Evolutionary conservation across 192 early-diverging fungal genomes (phyloP), one percentile per base, ranked within the genome.

Genomic region (Thoreauomyces humboldtii): DNA sequence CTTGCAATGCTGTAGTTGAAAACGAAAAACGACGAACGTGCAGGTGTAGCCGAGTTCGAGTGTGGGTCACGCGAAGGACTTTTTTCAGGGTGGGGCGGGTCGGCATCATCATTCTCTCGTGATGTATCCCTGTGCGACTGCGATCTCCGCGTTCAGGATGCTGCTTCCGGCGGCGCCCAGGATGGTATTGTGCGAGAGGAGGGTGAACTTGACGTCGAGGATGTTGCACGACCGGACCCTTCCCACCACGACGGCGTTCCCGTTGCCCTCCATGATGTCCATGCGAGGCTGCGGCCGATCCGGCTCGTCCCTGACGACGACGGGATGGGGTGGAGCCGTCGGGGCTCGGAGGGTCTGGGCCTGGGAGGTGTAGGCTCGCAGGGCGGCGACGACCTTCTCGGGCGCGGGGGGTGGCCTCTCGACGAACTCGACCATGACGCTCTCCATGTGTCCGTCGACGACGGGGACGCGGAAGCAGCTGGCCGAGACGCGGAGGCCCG

Each of bases 401-500:
- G 87, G 65, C 14, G 88, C 84, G 35, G 95, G 95, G 32, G 53
- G 73, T 28, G 62, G 83, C 46, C 71, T 78, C 75, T 55, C 61
- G 1, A 66, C 74, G 79, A 98, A 98, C 74, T 92, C 88, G 24
- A 98, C 77, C 51, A 84, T 90, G 6, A 95, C 92, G 71, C 84
- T 87, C 74, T 93, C 92, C 43, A 87, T 90, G 75, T 98, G 96
- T 9, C 96, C 96, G 73, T 98, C 96, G 27, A 98, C 77, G 31
- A 98, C 94, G 29, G 94, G 87, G 15, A 98, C 96, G 62, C 96
- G 91, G 77, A 94, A 95, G 80, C 96, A 98, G 11, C 88, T 90
- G 15, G 96, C 96, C 4, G 92, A 94, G 21, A 98, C 90, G n/a
- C 76, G 77, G 15, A 91, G 86, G 19, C 77, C 69, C 4, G 72